These are phyloP conservation scores for Stephania cephalantha DNA, from an alignment of 164 flowering plant species.

Conservation along the genomic window DNA sequence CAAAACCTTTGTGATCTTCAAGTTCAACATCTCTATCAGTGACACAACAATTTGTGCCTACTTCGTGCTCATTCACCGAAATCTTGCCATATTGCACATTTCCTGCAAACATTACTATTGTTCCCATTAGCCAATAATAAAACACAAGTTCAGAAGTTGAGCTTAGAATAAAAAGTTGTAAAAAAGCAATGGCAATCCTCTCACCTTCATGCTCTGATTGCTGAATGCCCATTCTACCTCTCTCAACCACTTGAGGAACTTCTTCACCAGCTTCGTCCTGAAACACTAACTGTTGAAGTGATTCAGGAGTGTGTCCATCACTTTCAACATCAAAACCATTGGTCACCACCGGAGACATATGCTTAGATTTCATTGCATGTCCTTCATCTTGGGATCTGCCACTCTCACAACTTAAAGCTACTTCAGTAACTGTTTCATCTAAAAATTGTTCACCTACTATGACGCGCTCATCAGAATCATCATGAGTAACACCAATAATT, in stretches of 20 bases:
- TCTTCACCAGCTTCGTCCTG: constrained; percentile 1
- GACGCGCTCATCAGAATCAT: neutral
- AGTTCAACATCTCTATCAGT: neutral
- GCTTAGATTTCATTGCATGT: neutral
- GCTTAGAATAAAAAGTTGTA: neutral
- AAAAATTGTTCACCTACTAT: neutral
- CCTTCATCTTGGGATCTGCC: neutral
- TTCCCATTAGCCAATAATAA: neutral
- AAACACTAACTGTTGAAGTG: neutral
- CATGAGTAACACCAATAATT: neutral
- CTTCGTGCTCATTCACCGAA: neutral
- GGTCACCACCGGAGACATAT: neutral
- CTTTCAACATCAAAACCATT: neutral
- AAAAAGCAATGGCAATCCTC: neutral
- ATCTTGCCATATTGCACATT: neutral
- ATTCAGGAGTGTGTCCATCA: neutral
- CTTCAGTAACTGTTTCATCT: neutral
- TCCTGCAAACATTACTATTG: neutral
- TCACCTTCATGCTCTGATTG: neutral
- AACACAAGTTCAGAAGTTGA: neutral
- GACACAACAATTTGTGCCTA: neutral
- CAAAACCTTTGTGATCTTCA: neutral
- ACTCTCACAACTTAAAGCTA: neutral
- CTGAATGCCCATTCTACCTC: neutral
- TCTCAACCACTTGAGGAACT: neutral